A percentile compares a stretch with the other conserved stretches of the same genome.
phyloP scores from a whole-genome alignment of 164 flowering plant species.

The Pachysandra terminalis region DNA sequence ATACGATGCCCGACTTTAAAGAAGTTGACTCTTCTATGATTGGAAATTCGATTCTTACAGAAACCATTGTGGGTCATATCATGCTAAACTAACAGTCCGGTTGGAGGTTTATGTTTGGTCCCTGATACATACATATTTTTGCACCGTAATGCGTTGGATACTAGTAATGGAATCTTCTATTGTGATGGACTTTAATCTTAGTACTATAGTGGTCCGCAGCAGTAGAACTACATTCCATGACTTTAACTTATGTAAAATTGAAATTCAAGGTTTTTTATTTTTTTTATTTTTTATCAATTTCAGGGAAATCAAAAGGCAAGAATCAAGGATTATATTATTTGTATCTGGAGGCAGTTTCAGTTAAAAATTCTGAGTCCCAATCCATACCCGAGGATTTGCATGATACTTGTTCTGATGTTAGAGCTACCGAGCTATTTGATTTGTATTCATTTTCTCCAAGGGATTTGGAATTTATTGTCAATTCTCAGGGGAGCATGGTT shows the following conservation, averaged over 20 bases:
- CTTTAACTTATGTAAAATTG: background rate
- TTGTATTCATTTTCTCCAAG: slow-evolving; percentile 73
- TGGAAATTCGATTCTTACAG: background rate
- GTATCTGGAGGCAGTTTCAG: slow-evolving; percentile 85
- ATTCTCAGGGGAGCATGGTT: slow-evolving; percentile 79
- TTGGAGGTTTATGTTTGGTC: background rate
- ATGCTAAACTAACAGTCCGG: background rate
- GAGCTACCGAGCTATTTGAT: slow-evolving; percentile 59
- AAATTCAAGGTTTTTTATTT: background rate
- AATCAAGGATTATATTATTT: slow-evolving; percentile 84
- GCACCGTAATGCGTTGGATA: background rate
- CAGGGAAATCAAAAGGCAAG: slow-evolving; percentile 90
- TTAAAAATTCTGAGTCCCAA: slow-evolving; percentile 78
- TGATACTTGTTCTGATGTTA: slow-evolving; percentile 38
- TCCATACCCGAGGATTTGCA: slow-evolving; percentile 48
- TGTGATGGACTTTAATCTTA: background rate
- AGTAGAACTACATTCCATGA: background rate
- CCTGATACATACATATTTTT: background rate
- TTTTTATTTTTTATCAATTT: slow-evolving; percentile 10
- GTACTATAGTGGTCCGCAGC: background rate
- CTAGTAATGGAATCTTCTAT: background rate
- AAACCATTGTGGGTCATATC: background rate
- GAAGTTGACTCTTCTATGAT: too few species aligned
- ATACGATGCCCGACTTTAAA: too few species aligned
- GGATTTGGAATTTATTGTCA: slow-evolving; percentile 87